Base-by-base conservation (phyloP, 768 basidiomycete genomes). In the Phanerochaete carnosa region DNA sequence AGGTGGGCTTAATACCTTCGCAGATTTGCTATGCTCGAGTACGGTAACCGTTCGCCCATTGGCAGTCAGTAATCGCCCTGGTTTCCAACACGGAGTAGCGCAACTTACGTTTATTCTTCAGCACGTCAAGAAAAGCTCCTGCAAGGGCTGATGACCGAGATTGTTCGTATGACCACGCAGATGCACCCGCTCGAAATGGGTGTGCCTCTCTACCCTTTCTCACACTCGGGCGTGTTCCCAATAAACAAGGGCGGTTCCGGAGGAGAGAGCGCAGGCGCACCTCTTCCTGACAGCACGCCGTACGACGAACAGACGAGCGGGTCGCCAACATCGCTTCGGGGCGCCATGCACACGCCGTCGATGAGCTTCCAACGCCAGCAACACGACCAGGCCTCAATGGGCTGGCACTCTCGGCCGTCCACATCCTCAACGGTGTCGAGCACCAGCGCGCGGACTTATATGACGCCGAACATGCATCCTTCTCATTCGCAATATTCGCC, bases 1-100 rank as follows among this genome's bases (percentile, higher is more conserved):
- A 8, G 32, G 51, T 47, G 22, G 45, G n/a, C 55, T 33, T 47
- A 39, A n/a, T 23, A 32, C 47, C 57, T 62, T n/a, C 25, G 9
- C 67, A 92, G 92, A 62, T 88, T 87, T 66, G 92, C 92, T 0
- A 92, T 94, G 90, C 76, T 92, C 70, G 86, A 83, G 62, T 94
- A 91, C 67, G 92, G 92, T 9, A 74, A 80, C 55, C 83, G 85
- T 47, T 94, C 92, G 25, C 89, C 90, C 12, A 90, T 94, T 50
- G 92, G 92, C 64, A 84, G 92, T 94, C 72, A 75, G 89, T 77
- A 39, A 32, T 39, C 35, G 28, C 23, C n/a, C 55, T 45, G 37
- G 22, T 22, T 37, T 25, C 13, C 29, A 25, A 23, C 39, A 33
- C 46, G 26, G 25, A 16, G 16, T 25, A 4, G 23, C 46, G 0